Percentiles rank a stretch among this genome's conserved stretches.
These are phyloP conservation scores for Carex pumila DNA, from an alignment of 176 grass and related monocot species.

Conservation along the genomic window DNA sequence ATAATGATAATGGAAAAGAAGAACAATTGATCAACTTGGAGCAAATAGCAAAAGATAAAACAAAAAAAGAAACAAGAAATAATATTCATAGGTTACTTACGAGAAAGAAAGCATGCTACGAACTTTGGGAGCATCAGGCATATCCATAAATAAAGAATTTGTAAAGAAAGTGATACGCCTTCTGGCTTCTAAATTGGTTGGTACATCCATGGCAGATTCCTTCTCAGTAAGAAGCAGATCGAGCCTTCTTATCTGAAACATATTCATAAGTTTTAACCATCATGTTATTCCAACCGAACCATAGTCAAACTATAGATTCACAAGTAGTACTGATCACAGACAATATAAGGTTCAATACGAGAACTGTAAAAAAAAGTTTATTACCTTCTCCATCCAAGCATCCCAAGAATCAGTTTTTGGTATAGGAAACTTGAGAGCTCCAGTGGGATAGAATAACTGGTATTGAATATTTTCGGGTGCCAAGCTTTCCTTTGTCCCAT, in stretches of 20 bases:
- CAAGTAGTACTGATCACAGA: not conserved
- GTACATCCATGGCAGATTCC: slow-evolving; percentile 95
- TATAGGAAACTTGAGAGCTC: slow-evolving; percentile 77
- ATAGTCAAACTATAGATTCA: not conserved
- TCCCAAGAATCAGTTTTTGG: slow-evolving; percentile 66
- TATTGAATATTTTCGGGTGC: slow-evolving; percentile 33
- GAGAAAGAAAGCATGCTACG: slow-evolving; percentile 91
- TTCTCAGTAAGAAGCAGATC: slow-evolving; percentile 79
- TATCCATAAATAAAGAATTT: slow-evolving; percentile 98
- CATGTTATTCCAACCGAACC: slow-evolving; percentile 23
- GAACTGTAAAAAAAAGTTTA: not conserved
- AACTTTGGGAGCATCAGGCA: slow-evolving; percentile 96
- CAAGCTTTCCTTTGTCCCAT: slow-evolving; percentile 40
- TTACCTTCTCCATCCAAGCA: slow-evolving; percentile 82
- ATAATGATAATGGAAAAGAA: slow-evolving; percentile 12
- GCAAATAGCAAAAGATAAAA: slow-evolving; percentile 9
- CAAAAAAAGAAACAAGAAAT: not conserved
- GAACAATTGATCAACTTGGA: not conserved
- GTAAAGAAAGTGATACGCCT: slow-evolving; percentile 87
- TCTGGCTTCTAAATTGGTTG: slow-evolving; percentile 83
- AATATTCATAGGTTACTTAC: slow-evolving; percentile 38
- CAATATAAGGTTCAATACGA: not conserved
- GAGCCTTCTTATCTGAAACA: slow-evolving; percentile 64
- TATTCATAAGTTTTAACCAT: slow-evolving; percentile 1
- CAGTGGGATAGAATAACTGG: slow-evolving; percentile 72